Evolutionary conservation across 2,329 filamentous ascomycete genomes (phyloP), one percentile per base, ranked within the genome.

Genomic region (Metarhizium anisopliae): DNA sequence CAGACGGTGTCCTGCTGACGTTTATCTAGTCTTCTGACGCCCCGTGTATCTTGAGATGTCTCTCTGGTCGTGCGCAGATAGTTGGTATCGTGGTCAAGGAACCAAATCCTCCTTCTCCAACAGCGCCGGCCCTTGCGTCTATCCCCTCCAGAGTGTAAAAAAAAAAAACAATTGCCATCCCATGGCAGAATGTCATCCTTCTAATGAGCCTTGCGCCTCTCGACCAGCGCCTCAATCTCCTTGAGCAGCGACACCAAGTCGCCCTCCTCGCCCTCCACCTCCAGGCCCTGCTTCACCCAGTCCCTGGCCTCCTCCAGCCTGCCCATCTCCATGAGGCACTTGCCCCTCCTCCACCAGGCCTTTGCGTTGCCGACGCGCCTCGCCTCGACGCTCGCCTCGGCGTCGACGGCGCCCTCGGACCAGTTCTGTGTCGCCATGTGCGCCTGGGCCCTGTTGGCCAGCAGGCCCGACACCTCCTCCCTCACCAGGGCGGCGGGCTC

Each of bases 311-410:
- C 93, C 55, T 89, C 84, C 66, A 89, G 74, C 58, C 93, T 73
- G 1, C 88, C 87, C 94, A 97, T 97, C 82, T 99, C 94, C 61
- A 87, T 73, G 67, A 97, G 72, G 68, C 90, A 95, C 74, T 84
- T 85, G 10, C 89, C 94, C 59, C 89, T 79, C 59, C 94, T 79
- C 86, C 90, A 96, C 90, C 93, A 97, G 0, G 86, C 92, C 82
- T 97, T 97, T 1, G 89, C 85, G 70, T 99, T 97, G 43, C 87
- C 91, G 47, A 86, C 81, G 61, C 85, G 82, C 78, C 93, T 92
- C 59, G 90, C 85, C 77, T 96, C 92, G 47, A 96, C 87, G 68
- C 89, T 94, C 35, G 85, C 82, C 75, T 95, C 87, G 4, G 91
- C 92, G 72, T 99, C 94, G 6, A 90, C 79, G n/a, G 87, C 82